Conservation (phyloP, 129 eudicot genomes). For the Centella asiatica region DNA sequence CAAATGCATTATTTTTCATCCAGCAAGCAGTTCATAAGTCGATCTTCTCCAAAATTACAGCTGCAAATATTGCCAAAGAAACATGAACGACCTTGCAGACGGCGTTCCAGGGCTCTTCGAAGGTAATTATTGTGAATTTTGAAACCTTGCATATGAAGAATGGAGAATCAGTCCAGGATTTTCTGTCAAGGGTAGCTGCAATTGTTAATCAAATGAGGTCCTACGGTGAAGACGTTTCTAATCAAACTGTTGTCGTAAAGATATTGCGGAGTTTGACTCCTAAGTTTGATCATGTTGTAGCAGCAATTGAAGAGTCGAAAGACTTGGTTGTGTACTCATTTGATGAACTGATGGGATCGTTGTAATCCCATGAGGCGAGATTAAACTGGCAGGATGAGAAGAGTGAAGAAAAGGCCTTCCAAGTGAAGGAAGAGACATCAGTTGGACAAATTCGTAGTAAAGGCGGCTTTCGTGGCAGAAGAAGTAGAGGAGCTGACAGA, state of each 20-base stretch:
- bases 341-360: background rate
- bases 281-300: background rate
- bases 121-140: background rate
- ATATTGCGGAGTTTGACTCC: background rate
- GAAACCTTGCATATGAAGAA: no score
- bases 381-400: background rate
- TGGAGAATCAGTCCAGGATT: background rate
- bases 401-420: no score
- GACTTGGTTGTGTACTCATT: background rate
- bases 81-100: background rate
- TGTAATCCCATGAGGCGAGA: background rate
- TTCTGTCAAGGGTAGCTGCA: background rate
- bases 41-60: background rate
- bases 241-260: background rate
- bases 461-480: no score
- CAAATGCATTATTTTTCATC: background rate
- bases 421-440: no score
- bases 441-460: no score
- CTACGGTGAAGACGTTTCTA: background rate
- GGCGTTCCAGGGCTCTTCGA: background rate
- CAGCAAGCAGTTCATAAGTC: background rate
- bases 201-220: background rate
- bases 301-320: background rate
- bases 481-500: no score
- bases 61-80: background rate